phyloP scores from a whole-genome alignment of 805 yeast genomes.

The Lachancea quebecensis region DNA sequence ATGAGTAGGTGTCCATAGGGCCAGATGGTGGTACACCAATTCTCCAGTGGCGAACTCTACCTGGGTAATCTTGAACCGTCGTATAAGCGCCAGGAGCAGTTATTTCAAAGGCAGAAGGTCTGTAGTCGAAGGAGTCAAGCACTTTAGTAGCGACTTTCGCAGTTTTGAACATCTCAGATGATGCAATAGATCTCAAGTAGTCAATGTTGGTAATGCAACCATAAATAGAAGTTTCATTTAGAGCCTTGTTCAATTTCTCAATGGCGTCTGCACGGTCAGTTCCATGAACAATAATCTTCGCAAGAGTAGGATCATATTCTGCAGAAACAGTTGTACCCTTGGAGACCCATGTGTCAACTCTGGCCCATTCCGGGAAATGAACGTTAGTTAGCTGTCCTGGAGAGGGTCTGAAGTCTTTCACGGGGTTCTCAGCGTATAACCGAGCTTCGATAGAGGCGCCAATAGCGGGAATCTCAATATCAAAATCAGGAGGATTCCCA shows the following conservation, averaged over 20 bases:
- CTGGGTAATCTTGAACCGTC: constrained; percentile 93
- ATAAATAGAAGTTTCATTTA: constrained; percentile 76
- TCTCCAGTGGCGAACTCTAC: constrained; percentile 63
- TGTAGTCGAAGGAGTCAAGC: constrained; percentile 71
- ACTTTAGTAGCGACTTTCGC: constrained; percentile 85
- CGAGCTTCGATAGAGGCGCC: constrained; percentile 98
- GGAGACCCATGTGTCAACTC: constrained; percentile 91
- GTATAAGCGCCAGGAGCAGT: constrained; percentile 90
- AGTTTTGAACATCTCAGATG: constrained; percentile 74
- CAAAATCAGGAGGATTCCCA: constrained; percentile 76
- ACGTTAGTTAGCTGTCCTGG: constrained; percentile 92
- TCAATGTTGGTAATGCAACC: constrained; percentile 90
- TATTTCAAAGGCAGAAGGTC: constrained; percentile 80
- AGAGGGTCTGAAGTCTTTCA: constrained; percentile 88
- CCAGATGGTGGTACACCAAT: constrained; percentile 97
- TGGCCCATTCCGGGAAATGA: constrained; percentile 80
- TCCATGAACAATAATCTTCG: constrained; percentile 94
- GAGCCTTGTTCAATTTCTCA: constrained; percentile 65
- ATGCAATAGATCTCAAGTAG: constrained; percentile 78
- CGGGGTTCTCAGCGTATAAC: constrained; percentile 94
- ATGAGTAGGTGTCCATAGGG: constrained; percentile 92
- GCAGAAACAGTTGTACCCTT: constrained; percentile 85
- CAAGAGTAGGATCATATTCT: constrained; percentile 93
- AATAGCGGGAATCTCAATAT: constrained; percentile 43
- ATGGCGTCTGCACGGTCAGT: constrained; percentile 82